These are phyloP conservation scores for Leccinum solheimii DNA, from an alignment of 1,284 basidiomycete species.

Conservation along the genomic window DNA sequence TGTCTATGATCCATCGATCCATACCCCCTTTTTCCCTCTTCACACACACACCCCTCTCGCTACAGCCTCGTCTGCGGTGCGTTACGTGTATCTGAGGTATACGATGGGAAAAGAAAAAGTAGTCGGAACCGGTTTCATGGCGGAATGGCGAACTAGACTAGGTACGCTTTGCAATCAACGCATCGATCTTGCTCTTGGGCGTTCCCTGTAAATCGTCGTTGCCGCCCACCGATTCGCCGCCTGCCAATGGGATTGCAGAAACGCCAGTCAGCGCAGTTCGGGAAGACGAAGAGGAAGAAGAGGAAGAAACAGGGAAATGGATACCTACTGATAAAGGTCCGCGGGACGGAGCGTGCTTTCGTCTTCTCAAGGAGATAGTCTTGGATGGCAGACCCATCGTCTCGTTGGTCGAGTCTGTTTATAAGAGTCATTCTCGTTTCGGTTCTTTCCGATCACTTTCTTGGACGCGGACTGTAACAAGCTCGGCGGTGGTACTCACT, in stretches of 20 bases:
- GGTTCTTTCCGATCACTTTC: background rate
- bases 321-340: constrained; percentile 31
- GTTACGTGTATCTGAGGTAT: constrained; percentile 10
- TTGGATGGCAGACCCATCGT: constrained; percentile 22
- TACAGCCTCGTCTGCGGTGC: constrained; percentile 3
- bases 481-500: constrained; percentile 47
- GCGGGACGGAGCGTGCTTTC: constrained; percentile 27
- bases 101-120: background rate
- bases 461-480: no score
- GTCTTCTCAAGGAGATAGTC: constrained; percentile 27
- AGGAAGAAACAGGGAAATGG: background rate
- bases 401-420: constrained; percentile 22
- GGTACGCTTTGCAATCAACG: constrained; percentile 16
- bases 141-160: background rate
- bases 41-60: background rate
- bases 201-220: constrained; percentile 20
- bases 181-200: constrained; percentile 6
- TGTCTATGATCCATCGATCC: background rate
- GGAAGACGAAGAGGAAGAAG: background rate
- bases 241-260: constrained; percentile 6
- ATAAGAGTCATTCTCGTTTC: background rate
- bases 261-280: background rate
- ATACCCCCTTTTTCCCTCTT: background rate
- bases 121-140: background rate
- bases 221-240: constrained; percentile 26